Conservation (phyloP, 148 eudicot genomes). For the Chenopodium suecicum region DNA sequence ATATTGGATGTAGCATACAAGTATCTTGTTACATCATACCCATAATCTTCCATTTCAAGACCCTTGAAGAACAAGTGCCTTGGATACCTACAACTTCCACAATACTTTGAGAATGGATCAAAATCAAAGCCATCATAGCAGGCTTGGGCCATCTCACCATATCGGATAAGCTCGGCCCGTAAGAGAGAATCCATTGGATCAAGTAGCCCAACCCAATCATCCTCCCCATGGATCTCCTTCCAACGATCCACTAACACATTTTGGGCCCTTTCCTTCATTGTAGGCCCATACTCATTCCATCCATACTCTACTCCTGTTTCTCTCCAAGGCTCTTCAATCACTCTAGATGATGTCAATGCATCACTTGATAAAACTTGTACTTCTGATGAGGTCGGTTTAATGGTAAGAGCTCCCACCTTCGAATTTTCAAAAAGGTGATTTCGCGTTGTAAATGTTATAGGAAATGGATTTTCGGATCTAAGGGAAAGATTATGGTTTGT, state of each 20-base stretch:
- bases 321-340: not conserved
- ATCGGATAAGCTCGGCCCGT: constrained; percentile 53
- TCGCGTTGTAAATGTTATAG: not conserved
- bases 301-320: not conserved
- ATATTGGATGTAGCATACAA: constrained; percentile 58
- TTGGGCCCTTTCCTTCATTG: not conserved
- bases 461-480: not conserved
- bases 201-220: constrained; percentile 67
- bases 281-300: not conserved
- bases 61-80: constrained; percentile 36
- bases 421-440: constrained; percentile 14
- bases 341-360: constrained; percentile 6
- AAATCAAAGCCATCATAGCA: constrained; percentile 74
- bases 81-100: constrained; percentile 52
- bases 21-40: constrained; percentile 57
- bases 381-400: not conserved
- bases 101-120: constrained; percentile 63
- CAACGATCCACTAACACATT: constrained; percentile 38
- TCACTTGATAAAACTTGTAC: constrained; percentile 11
- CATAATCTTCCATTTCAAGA: constrained; percentile 37
- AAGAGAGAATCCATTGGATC: constrained; percentile 56
- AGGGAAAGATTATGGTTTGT: constrained; percentile 8
- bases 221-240: constrained; percentile 59
- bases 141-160: constrained; percentile 83
- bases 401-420: not conserved